A percentile compares a stretch with the other conserved stretches of the same genome.
phyloP scores from a whole-genome alignment of 495 filamentous ascomycete genomes.

The Schizothecium vesticola region DNA sequence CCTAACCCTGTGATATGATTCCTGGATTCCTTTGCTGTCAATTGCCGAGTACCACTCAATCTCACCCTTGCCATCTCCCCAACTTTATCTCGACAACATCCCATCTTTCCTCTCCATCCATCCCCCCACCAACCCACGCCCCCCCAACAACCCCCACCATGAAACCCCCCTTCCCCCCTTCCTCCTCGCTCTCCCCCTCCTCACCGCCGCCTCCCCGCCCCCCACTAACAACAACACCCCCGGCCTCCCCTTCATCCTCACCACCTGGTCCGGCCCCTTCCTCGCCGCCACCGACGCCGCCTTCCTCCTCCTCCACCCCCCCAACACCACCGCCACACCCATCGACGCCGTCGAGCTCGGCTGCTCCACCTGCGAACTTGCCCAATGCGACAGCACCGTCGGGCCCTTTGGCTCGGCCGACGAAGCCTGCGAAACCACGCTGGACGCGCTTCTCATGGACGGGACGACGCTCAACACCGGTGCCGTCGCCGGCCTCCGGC shows the following conservation, averaged over 20 bases:
- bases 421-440: slow-evolving; percentile 44
- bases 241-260: slow-evolving; percentile 40
- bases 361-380: slow-evolving; percentile 40
- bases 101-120: not conserved
- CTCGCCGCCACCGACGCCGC: slow-evolving; percentile 46
- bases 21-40: too few species aligned
- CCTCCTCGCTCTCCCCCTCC: slow-evolving; percentile 4
- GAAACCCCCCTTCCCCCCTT: not conserved
- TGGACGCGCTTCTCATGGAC: slow-evolving; percentile 45
- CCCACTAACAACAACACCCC: slow-evolving; percentile 5
- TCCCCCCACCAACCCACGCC: not conserved
- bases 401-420: slow-evolving; percentile 45
- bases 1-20: too few species aligned
- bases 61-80: too few species aligned
- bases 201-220: not conserved
- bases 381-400: slow-evolving; percentile 44
- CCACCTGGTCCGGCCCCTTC: slow-evolving; percentile 44
- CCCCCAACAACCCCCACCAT: not conserved
- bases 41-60: too few species aligned
- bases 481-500: slow-evolving; percentile 41
- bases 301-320: slow-evolving; percentile 28
- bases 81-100: not conserved
- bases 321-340: slow-evolving; percentile 27
- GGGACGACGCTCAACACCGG: slow-evolving; percentile 41
- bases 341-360: slow-evolving; percentile 41